Evolutionary conservation across 2,329 filamentous ascomycete genomes (phyloP).

Genomic region (Talaromyces sp.): DNA sequence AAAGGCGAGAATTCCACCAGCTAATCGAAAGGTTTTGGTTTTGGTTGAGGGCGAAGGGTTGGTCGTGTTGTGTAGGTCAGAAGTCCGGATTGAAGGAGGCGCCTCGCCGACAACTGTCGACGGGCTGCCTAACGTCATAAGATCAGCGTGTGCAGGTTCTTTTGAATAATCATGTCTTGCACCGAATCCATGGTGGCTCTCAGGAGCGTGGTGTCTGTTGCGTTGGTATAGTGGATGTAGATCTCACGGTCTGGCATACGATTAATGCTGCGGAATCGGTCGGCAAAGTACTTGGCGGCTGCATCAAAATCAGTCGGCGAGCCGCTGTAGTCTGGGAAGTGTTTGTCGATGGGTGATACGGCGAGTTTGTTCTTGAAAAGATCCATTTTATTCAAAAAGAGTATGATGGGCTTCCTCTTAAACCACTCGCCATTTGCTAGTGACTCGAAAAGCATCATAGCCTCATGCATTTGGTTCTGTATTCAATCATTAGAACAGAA

Average conservation of each 20-base stretch:
- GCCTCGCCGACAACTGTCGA: slow-evolving; percentile 10
- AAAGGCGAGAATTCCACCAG: background rate
- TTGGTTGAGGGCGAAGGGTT: background rate
- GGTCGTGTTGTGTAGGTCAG: background rate
- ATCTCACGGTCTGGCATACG: slow-evolving; percentile 55
- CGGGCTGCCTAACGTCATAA: slow-evolving; percentile 44
- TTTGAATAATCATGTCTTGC: slow-evolving; percentile 83
- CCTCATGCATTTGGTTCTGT: slow-evolving; percentile 88
- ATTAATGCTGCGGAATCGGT: slow-evolving; percentile 74
- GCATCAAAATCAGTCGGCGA: slow-evolving; percentile 67
- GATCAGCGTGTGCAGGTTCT: slow-evolving; percentile 75
- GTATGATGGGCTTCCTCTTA: slow-evolving; percentile 72
- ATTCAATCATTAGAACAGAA: background rate
- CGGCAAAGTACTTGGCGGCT: slow-evolving; percentile 74
- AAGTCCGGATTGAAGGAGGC: background rate
- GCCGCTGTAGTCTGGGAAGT: slow-evolving; percentile 76
- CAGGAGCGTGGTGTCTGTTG: slow-evolving; percentile 66
- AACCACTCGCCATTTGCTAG: slow-evolving; percentile 86
- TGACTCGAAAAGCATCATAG: slow-evolving; percentile 80
- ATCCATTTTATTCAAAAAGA: slow-evolving; percentile 87
- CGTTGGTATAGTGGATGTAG: slow-evolving; percentile 57
- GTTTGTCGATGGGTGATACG: slow-evolving; percentile 65
- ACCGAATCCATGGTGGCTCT: slow-evolving; percentile 84
- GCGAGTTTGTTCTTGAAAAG: slow-evolving; percentile 73
- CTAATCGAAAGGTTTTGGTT: background rate